phyloP scores from a whole-genome alignment of 2,329 filamentous ascomycete species.

The Fusarium decemcellulare region DNA sequence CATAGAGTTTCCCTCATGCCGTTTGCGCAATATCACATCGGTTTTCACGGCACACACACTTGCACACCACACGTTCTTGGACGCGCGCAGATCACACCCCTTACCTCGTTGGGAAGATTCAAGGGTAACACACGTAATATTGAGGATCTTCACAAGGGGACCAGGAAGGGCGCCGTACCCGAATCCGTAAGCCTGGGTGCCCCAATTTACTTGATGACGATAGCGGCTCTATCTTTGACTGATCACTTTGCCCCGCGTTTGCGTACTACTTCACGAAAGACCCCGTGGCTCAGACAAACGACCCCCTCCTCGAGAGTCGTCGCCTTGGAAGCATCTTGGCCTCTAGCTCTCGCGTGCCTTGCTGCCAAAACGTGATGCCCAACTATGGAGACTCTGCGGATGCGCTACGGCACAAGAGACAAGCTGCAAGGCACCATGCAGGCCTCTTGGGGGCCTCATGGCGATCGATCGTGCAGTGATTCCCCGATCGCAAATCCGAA shows the following conservation, averaged over 20 bases:
- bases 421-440: slow-evolving; percentile 48
- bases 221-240: slow-evolving; percentile 26
- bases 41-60: background rate
- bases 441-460: slow-evolving; percentile 32
- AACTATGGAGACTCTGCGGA: slow-evolving; percentile 32
- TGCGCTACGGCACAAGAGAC: slow-evolving; percentile 24
- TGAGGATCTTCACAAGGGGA: slow-evolving; percentile 31
- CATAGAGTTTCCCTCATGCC: slow-evolving; percentile 1
- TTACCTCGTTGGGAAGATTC: slow-evolving; percentile 11
- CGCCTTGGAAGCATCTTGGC: slow-evolving; percentile 4
- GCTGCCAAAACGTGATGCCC: slow-evolving; percentile 38
- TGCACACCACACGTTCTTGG: slow-evolving; percentile 1
- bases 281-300: slow-evolving; percentile 42
- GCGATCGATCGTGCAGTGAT: slow-evolving; percentile 48
- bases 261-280: slow-evolving; percentile 26
- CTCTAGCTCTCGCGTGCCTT: slow-evolving; percentile 33
- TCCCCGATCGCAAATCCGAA: slow-evolving; percentile 47
- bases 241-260: slow-evolving; percentile 36
- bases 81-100: slow-evolving; percentile 33
- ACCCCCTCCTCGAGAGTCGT: slow-evolving; percentile 28
- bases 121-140: slow-evolving; percentile 35
- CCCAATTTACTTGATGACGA: slow-evolving; percentile 25
- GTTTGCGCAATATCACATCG: background rate
- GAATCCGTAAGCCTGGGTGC: slow-evolving; percentile 4
- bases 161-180: slow-evolving; percentile 7